Conservation (phyloP, 176 grass and related monocot species). For the Phyllostachys edulis region DNA sequence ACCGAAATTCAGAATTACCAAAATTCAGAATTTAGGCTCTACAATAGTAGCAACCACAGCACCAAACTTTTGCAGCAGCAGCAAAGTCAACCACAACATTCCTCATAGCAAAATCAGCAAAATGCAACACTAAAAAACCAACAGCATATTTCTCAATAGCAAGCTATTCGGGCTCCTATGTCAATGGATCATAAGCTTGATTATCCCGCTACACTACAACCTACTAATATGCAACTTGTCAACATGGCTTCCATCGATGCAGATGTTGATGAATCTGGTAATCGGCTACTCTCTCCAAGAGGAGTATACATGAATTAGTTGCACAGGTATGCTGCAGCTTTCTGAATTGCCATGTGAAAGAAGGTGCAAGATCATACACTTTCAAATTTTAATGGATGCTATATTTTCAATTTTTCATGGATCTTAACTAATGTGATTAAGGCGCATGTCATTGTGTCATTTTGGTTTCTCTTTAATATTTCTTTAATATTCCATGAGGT, state of each 20-base stretch:
- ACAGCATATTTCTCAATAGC: slow-evolving; percentile 50
- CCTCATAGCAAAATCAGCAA: slow-evolving; percentile 52
- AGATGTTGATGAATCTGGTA: slow-evolving; percentile 54
- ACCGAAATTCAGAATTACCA: not conserved
- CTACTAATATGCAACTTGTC: slow-evolving; percentile 19
- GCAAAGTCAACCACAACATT: slow-evolving; percentile 35
- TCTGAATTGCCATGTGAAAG: slow-evolving; percentile 1
- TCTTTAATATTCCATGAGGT: slow-evolving; percentile 7
- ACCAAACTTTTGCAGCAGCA: slow-evolving; percentile 11
- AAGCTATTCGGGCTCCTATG: slow-evolving; percentile 50
- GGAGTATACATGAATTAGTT: slow-evolving; percentile 87
- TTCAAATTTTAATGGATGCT: not conserved
- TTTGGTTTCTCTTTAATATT: slow-evolving; percentile 16
- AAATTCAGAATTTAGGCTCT: too few relatives aligned
- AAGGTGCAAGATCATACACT: not conserved
- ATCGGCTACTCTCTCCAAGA: slow-evolving; percentile 78
- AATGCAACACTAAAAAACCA: slow-evolving; percentile 43
- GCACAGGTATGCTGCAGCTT: slow-evolving; percentile 53
- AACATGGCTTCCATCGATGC: slow-evolving; percentile 19
- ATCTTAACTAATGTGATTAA: not conserved
- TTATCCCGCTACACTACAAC: slow-evolving; percentile 34
- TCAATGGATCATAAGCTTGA: slow-evolving; percentile 43
- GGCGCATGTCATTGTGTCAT: not conserved
- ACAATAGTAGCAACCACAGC: slow-evolving; percentile 48
- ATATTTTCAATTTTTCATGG: slow-evolving; percentile 11